A percentile compares a stretch with the other conserved stretches of the same genome.
phyloP scores from a whole-genome alignment of 164 flowering plant species.

The Liriodendron chinense region DNA sequence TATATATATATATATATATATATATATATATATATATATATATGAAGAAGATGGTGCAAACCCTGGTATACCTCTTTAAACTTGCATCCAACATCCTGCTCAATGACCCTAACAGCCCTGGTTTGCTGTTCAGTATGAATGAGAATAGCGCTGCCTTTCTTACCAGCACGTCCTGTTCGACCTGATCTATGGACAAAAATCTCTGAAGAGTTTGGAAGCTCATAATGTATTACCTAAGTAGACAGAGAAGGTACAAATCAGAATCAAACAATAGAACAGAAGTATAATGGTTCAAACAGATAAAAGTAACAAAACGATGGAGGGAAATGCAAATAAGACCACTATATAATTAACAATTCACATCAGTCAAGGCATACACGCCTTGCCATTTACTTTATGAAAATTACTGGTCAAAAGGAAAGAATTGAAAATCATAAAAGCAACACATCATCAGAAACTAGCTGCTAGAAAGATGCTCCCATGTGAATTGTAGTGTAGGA shows the following conservation, averaged over 20 bases:
- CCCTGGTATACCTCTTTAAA: slow-evolving; percentile 56
- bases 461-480: no score
- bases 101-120: slow-evolving; percentile 55
- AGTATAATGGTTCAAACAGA: neutral
- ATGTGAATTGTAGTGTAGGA: no score
- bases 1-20: no score
- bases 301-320: no score
- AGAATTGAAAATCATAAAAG: no score
- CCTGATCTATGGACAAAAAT: slow-evolving; percentile 97
- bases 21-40: no score
- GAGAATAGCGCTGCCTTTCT: slow-evolving; percentile 82
- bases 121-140: slow-evolving; percentile 55
- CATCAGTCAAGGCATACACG: neutral
- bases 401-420: no score
- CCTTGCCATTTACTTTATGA: no score
- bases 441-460: no score
- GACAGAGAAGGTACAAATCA: neutral
- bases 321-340: neutral
- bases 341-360: neutral
- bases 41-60: neutral
- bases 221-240: slow-evolving; percentile 72
- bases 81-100: slow-evolving; percentile 73
- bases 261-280: neutral
- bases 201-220: slow-evolving; percentile 72
- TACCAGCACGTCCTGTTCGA: slow-evolving; percentile 97